Percentiles rank a stretch among this genome's conserved stretches.
These are phyloP conservation scores for Sporisorium scitamineum DNA, from an alignment of 1,284 basidiomycete species.

Conservation along the genomic window DNA sequence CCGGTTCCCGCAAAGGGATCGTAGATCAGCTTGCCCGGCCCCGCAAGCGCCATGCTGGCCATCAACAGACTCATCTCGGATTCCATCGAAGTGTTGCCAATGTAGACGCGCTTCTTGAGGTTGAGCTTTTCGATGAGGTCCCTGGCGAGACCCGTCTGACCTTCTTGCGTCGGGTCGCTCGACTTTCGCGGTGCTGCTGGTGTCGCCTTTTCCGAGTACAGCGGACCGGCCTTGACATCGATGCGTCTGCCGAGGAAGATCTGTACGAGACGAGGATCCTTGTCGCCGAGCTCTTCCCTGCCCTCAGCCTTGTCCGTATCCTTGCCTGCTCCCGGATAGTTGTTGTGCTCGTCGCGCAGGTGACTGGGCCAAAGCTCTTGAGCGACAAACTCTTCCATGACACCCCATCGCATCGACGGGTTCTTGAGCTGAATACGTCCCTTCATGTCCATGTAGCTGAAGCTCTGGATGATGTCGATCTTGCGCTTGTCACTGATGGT, in stretches of 20 bases:
- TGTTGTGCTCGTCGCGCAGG: slow-evolving; percentile 37
- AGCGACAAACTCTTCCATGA: slow-evolving; percentile 87
- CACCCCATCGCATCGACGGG: slow-evolving; percentile 81
- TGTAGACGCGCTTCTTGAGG: slow-evolving; percentile 87
- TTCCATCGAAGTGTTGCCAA: slow-evolving; percentile 98
- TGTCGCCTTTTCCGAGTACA: slow-evolving; percentile 23
- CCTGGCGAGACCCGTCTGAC: slow-evolving; percentile 47
- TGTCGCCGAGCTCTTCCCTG: slow-evolving; percentile 49
- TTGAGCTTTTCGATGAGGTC: slow-evolving; percentile 71
- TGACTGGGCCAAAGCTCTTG: slow-evolving; percentile 46
- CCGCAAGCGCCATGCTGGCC: slow-evolving; percentile 92
- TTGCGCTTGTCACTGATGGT: slow-evolving; percentile 51
- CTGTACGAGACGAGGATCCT: slow-evolving; percentile 57
- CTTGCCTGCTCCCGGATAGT: slow-evolving; percentile 40
- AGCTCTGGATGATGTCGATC: slow-evolving; percentile 78
- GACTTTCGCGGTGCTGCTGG: slow-evolving; percentile 34
- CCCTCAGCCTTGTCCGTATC: slow-evolving; percentile 29
- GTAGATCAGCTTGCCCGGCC: slow-evolving; percentile 88
- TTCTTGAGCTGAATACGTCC: slow-evolving; percentile 86
- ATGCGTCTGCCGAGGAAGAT: slow-evolving; percentile 56
- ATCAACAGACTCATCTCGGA: slow-evolving; percentile 92
- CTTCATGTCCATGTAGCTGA: slow-evolving; percentile 84
- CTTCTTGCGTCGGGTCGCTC: slow-evolving; percentile 50
- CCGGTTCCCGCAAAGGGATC: slow-evolving; percentile 98
- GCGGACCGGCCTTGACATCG: slow-evolving; percentile 30